Base-by-base conservation (phyloP, 2,329 filamentous ascomycete genomes). In the Hymenoscyphus repandus region DNA sequence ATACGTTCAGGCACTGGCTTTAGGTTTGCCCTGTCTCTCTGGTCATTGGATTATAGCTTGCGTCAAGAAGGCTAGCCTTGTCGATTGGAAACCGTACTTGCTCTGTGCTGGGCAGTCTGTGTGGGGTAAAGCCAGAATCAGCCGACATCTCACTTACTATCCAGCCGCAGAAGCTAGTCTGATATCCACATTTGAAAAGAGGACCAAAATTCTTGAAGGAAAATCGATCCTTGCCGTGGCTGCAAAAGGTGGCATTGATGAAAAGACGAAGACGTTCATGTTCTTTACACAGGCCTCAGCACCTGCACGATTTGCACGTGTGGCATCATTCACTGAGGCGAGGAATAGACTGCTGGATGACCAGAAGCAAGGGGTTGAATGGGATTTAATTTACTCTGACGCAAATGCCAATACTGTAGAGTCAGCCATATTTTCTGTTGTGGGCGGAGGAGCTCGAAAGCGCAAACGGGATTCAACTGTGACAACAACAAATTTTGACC, bases 1-100 rank as follows among this genome's bases (percentile, higher is more conserved):
- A 66, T 96, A 93, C 67, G 88, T 97, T 76, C 91, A 97, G 70
- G 93, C 93, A 0, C 78, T 99, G 2, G 91, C 93, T 0, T 78
- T 99, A 0, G 90, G 89, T 1, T 70, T 99, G 0, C 93, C 93
- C 0, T 96, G 91, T 62, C 74, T 99, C 1, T 86, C 89, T 5
- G 79, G 83, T 5, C 83, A 85, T 49, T 99, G 93, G 92, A 73
- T 95, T 43, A 76, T 80, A 22, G 79, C 86, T 45, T 96, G 88
- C 55, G 68, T 92, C 2, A 68, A 74, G 1, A 79, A 80, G 31
- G 73, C 75, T 5, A 65, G 70, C 6, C 69, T 92, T 0, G 69
- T 95, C 0, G 79, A 87, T 46, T 96, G 91, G 87, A 72, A 78
- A 6, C 80, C 83, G 1, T 97, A 96, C 63, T 77, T 96, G 1